These are phyloP conservation scores for Clonostachys sp. DNA, from an alignment of 2,329 filamentous ascomycete species.

Conservation along the genomic window DNA sequence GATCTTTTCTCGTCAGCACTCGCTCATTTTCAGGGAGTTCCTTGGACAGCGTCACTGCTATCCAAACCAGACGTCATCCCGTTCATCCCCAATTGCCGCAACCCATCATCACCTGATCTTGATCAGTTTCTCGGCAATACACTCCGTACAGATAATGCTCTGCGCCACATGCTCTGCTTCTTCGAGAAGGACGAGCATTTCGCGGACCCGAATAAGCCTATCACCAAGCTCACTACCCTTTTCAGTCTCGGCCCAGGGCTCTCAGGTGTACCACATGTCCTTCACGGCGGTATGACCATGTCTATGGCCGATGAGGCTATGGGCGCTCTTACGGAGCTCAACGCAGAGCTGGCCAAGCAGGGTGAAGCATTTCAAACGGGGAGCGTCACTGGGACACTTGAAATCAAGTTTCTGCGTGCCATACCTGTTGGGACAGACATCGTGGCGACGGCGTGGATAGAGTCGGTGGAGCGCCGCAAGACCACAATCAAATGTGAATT, in stretches of 20 bases:
- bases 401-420: constrained; percentile 25
- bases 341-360: constrained; percentile 21
- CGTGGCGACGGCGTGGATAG: constrained; percentile 20
- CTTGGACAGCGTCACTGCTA: constrained; percentile 27
- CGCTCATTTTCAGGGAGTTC: constrained; percentile 23
- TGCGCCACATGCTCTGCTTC: constrained; percentile 26
- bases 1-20: constrained; percentile 17
- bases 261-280: constrained; percentile 20
- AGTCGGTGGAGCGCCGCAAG: constrained; percentile 25
- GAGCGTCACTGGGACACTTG: constrained; percentile 25
- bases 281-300: constrained; percentile 28
- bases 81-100: constrained; percentile 25
- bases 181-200: constrained; percentile 8
- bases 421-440: constrained; percentile 20
- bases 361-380: constrained; percentile 15
- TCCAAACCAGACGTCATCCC: constrained; percentile 14
- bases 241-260: constrained; percentile 24
- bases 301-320: constrained; percentile 29
- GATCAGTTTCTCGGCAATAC: constrained; percentile 27
- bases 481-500: constrained; percentile 20
- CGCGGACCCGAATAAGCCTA: constrained; percentile 5
- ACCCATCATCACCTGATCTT: constrained; percentile 15
- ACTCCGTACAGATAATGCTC: constrained; percentile 15
- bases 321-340: constrained; percentile 27
- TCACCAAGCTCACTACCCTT: constrained; percentile 20